phyloP scores from a whole-genome alignment of 441 rosid genomes.

The Biscutella auriculata region DNA sequence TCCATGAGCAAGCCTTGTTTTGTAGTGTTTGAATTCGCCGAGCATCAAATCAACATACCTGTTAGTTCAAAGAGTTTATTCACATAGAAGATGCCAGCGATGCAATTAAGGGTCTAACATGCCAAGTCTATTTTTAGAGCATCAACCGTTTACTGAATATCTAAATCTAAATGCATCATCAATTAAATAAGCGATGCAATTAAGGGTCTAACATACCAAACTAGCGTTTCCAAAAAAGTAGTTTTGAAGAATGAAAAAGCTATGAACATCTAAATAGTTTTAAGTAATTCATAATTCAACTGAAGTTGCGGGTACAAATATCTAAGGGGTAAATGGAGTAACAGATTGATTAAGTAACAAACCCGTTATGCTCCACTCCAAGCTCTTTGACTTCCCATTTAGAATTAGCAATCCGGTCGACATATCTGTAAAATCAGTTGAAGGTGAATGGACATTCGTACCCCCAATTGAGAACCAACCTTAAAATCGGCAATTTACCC shows the following conservation, averaged over 20 bases:
- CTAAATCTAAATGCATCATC: background rate
- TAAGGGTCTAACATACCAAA: too few relatives aligned
- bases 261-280: too few relatives aligned
- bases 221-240: background rate
- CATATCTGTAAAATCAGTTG: slow-evolving; percentile 47
- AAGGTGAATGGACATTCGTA: background rate
- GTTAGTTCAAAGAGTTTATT: slow-evolving; percentile 11
- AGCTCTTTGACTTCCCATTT: slow-evolving; percentile 98
- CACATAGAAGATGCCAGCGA: background rate
- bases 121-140: background rate
- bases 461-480: background rate
- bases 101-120: background rate
- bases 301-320: background rate
- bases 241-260: background rate
- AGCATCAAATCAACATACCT: slow-evolving; percentile 92
- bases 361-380: slow-evolving; percentile 98
- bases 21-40: slow-evolving; percentile 92
- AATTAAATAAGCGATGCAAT: too few relatives aligned
- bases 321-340: background rate
- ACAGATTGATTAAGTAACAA: slow-evolving; percentile 27
- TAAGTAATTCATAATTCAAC: background rate
- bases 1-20: slow-evolving; percentile 87
- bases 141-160: background rate
- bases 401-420: slow-evolving; percentile 77
- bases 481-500: slow-evolving; percentile 49